phyloP scores from a whole-genome alignment of 2,329 filamentous ascomycete species.

The Colletotrichum tofieldiae region DNA sequence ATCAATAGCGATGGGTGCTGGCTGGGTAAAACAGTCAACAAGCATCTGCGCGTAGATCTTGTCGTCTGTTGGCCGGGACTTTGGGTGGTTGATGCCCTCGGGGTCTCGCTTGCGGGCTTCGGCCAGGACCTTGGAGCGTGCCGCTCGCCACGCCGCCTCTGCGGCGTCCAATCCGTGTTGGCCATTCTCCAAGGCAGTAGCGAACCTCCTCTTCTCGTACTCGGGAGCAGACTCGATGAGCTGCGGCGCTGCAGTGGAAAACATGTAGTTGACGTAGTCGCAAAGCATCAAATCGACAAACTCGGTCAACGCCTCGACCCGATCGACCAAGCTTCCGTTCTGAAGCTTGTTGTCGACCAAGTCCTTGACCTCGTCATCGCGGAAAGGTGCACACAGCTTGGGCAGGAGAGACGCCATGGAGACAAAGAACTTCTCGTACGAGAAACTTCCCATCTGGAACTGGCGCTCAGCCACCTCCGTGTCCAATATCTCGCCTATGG shows the following conservation, averaged over 20 bases:
- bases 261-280: slow-evolving; percentile 86
- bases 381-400: slow-evolving; percentile 84
- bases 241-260: slow-evolving; percentile 79
- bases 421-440: slow-evolving; percentile 84
- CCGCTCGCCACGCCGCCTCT: slow-evolving; percentile 76
- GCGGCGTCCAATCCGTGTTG: slow-evolving; percentile 71
- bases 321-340: slow-evolving; percentile 78
- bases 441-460: slow-evolving; percentile 81
- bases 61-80: slow-evolving; percentile 75
- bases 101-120: slow-evolving; percentile 80
- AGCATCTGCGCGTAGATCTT: slow-evolving; percentile 84
- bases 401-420: slow-evolving; percentile 84
- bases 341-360: slow-evolving; percentile 74
- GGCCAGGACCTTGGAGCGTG: slow-evolving; percentile 74
- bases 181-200: slow-evolving; percentile 73
- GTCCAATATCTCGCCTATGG: slow-evolving; percentile 84
- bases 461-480: slow-evolving; percentile 79
- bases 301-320: slow-evolving; percentile 81
- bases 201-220: slow-evolving; percentile 83
- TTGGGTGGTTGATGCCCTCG: slow-evolving; percentile 74
- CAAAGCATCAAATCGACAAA: slow-evolving; percentile 85
- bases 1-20: slow-evolving; percentile 67
- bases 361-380: slow-evolving; percentile 82
- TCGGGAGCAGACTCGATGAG: slow-evolving; percentile 79
- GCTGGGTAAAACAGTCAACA: slow-evolving; percentile 81